Base-by-base conservation (phyloP, 1,284 basidiomycete species). In the Phenoliferia sp. region DNA sequence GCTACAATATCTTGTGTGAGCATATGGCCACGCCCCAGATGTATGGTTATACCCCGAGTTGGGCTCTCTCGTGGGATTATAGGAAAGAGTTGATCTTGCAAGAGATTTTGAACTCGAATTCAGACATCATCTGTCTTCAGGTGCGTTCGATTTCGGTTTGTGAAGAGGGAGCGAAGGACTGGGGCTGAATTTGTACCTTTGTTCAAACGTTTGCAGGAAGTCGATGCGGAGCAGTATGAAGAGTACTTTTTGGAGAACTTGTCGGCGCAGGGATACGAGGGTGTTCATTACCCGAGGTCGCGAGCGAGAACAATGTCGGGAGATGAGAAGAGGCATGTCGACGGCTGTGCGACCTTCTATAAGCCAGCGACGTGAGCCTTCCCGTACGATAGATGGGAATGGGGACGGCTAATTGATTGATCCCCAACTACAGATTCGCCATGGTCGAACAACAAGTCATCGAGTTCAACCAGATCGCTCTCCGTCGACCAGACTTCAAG, bases 311-410 rank as follows among this genome's bases (percentile, higher is more conserved):
- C 91, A 36, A 96, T 98, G 94, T 86, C 86, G 66, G 88, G 90
- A 69, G 84, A 88, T 56, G 94, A 98, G 80, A 85, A 89, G 76
- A 85, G 89, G 71, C 83, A 86, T 77, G 95, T 99, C 36, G 96
- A 99, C 81, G 96, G 96, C 19, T 96, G 94, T 83, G 95, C 95
- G 6, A 97, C 86, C 34, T 99, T 99, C 82, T 98, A 88, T 87
- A 96, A 94, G 82, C 82, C 86, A 68, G 84, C 87, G 76, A 90
- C 90, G 92, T 94, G 76, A 78, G 90, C 85, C 9, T 22, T 0
- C 26, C 61, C 32, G 63, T 48, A 5, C 22, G 9, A 26, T 12
- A 9, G 34, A n/a, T 29, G 22, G n/a, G n/a, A n/a, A 39, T 9
- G 26, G 59, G 44, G 59, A n/a, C 68, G 32, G 66, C 56, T 22